Evolutionary conservation across 2,329 filamentous ascomycete genomes (phyloP).

Genomic region (Nannizziopsis barbatae): DNA sequence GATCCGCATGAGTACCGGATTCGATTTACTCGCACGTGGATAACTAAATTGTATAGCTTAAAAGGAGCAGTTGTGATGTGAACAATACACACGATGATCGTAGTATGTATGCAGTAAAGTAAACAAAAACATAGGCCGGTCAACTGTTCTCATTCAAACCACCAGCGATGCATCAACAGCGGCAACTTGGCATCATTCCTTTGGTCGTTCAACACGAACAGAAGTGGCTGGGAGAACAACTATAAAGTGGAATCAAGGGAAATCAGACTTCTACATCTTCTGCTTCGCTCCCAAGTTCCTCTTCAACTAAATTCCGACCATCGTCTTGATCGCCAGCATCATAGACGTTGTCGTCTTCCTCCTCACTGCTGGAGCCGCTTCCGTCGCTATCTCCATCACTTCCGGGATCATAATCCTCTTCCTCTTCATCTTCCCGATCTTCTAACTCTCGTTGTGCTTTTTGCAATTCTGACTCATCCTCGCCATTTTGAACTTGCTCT

Average conservation of each 20-base stretch:
- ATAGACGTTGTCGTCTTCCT: slow-evolving; percentile 26
- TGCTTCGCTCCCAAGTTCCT: slow-evolving; percentile 37
- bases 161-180: too few relatives aligned
- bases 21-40: too few relatives aligned
- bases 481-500: slow-evolving; percentile 24
- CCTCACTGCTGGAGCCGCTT: slow-evolving; percentile 35
- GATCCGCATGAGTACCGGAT: too few relatives aligned
- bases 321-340: slow-evolving; percentile 24
- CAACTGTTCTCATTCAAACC: too few relatives aligned
- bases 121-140: too few relatives aligned
- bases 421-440: slow-evolving; percentile 38
- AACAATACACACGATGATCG: too few relatives aligned
- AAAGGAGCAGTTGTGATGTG: too few relatives aligned
- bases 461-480: slow-evolving; percentile 48
- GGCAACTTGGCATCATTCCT: background rate
- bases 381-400: slow-evolving; percentile 40
- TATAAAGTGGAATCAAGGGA: background rate
- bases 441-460: slow-evolving; percentile 47
- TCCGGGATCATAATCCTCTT: slow-evolving; percentile 43
- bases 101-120: too few relatives aligned
- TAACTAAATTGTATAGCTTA: too few relatives aligned
- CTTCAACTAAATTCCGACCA: slow-evolving; percentile 28
- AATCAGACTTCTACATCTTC: slow-evolving; percentile 27
- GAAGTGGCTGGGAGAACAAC: background rate
- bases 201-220: background rate